Conservation (phyloP, 305 asterid species). For the Fraxinus latifolia region DNA sequence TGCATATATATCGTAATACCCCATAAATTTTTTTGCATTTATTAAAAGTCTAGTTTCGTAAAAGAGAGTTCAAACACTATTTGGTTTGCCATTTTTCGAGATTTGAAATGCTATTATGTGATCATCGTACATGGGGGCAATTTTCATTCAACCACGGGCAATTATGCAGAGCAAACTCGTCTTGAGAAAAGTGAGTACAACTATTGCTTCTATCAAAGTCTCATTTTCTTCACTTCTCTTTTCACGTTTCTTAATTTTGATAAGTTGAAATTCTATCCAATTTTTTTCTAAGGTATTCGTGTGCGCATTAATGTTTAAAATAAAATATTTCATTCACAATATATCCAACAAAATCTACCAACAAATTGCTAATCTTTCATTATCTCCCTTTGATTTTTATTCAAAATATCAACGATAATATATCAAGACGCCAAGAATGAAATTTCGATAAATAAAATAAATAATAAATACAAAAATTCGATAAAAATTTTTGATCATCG, state of each 20-base stretch:
- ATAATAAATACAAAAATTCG: too few relatives aligned
- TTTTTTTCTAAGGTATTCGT: background rate
- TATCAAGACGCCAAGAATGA: background rate
- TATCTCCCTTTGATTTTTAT: background rate
- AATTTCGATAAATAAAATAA: background rate
- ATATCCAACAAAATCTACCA: background rate
- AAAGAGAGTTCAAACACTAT: background rate
- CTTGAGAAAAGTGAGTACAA: background rate
- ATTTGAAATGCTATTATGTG: background rate
- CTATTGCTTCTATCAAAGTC: background rate
- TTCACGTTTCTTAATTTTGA: background rate
- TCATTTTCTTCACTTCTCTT: background rate
- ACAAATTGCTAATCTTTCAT: background rate
- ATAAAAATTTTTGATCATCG: too few relatives aligned
- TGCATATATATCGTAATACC: background rate
- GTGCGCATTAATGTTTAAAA: background rate
- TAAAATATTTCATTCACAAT: background rate
- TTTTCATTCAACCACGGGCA: background rate
- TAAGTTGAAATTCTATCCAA: background rate
- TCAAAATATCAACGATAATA: background rate
- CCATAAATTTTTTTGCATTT: background rate
- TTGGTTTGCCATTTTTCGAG: background rate
- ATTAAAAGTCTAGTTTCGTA: background rate
- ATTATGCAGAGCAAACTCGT: background rate
- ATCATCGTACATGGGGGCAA: background rate